Percentiles rank a stretch among this genome's conserved stretches.
Conservation (phyloP, 306 rosid species). For the Pterocarpus santalinus region DNA sequence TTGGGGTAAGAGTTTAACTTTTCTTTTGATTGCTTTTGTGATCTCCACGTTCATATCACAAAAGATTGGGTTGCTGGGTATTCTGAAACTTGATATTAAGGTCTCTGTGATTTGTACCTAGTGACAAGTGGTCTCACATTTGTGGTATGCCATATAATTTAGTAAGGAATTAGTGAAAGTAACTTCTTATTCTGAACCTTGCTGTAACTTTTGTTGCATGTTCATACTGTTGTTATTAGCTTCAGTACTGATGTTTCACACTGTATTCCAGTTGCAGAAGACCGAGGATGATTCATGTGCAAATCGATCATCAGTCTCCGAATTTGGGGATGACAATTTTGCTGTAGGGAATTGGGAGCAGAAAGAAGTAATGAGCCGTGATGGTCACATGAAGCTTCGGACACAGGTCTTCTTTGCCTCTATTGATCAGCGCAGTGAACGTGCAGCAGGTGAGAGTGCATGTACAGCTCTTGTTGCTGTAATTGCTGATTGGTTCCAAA, state of each 20-base stretch:
- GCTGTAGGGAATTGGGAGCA: constrained; percentile 95
- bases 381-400: constrained; percentile 90
- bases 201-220: constrained; percentile 36
- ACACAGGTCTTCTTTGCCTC: constrained; percentile 95
- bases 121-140: constrained; percentile 20
- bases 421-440: constrained; percentile 95
- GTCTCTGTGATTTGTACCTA: constrained; percentile 19
- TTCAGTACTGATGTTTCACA: constrained; percentile 33
- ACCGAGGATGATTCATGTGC: constrained; percentile 85
- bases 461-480: constrained; percentile 98
- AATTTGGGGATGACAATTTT: constrained; percentile 96
- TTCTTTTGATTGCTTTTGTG: constrained; percentile 32
- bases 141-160: not conserved
- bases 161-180: constrained; percentile 1
- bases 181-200: constrained; percentile 17
- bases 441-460: constrained; percentile 99
- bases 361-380: constrained; percentile 89
- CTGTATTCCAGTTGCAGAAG: constrained; percentile 66
- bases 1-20: constrained; percentile 65
- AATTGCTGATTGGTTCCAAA: constrained; percentile 96
- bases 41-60: constrained; percentile 22
- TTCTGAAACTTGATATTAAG: constrained; percentile 28
- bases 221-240: constrained; percentile 32
- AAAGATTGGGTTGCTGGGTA: constrained; percentile 24
- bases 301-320: constrained; percentile 83